These are phyloP conservation scores for Penicillium oxalicum DNA, from an alignment of 2,329 filamentous ascomycete species.

Conservation along the genomic window DNA sequence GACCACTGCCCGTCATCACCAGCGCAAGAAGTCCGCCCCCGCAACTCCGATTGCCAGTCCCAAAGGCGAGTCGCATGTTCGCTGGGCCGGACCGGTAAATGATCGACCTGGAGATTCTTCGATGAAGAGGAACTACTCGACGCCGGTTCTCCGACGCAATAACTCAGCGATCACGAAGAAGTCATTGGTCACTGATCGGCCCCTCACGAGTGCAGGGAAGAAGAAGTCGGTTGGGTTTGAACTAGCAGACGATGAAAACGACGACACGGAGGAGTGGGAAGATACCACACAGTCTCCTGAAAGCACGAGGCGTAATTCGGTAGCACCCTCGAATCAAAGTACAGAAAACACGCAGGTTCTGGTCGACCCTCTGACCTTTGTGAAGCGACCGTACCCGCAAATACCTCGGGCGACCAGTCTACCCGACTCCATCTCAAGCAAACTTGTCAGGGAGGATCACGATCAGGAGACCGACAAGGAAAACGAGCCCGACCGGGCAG, in stretches of 20 bases:
- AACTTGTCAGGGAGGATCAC: constrained; percentile 23
- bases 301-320: constrained; percentile 43
- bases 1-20: constrained; percentile 33
- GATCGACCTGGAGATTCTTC: constrained; percentile 30
- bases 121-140: constrained; percentile 44
- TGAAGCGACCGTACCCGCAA: constrained; percentile 37
- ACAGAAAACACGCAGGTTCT: constrained; percentile 31
- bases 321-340: constrained; percentile 32
- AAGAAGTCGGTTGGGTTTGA: constrained; percentile 46
- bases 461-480: constrained; percentile 18
- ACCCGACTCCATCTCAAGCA: constrained; percentile 33
- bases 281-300: constrained; percentile 45
- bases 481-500: constrained; percentile 10
- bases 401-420: constrained; percentile 35
- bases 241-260: constrained; percentile 39
- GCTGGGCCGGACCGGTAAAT: constrained; percentile 38
- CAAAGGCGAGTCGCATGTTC: constrained; percentile 32
- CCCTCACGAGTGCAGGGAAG: constrained; percentile 31
- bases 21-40: constrained; percentile 43
- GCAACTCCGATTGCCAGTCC: constrained; percentile 41
- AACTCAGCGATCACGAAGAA: constrained; percentile 37
- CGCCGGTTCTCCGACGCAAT: constrained; percentile 38
- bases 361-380: constrained; percentile 37
- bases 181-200: constrained; percentile 29
- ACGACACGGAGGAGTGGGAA: constrained; percentile 45